A percentile compares a stretch with the other conserved stretches of the same genome.
Conservation (phyloP, 768 basidiomycete species). For the Russula foetens region DNA sequence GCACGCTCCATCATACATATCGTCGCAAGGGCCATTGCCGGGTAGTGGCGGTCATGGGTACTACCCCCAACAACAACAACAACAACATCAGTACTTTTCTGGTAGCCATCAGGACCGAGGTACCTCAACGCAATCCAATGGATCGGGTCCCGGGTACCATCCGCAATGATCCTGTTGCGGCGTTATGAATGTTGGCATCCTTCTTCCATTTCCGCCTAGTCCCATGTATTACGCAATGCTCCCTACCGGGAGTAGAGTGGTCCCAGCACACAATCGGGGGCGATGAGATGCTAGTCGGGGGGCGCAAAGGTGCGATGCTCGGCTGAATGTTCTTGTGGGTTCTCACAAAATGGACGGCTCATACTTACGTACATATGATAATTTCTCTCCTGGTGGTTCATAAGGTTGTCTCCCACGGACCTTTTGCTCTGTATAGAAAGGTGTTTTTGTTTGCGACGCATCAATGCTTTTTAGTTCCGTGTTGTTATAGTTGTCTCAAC, state of each 20-base stretch:
- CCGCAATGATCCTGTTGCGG: constrained; percentile 24
- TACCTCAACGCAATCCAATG: constrained; percentile 26
- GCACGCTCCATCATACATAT: constrained; percentile 5
- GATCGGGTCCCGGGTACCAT: constrained; percentile 28
- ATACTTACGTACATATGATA: constrained; percentile 14
- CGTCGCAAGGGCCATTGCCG: constrained; percentile 9
- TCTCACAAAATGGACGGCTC: constrained; percentile 11
- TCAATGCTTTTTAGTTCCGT: constrained; percentile 9
- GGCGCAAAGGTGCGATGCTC: constrained; percentile 13
- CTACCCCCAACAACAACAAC: constrained; percentile 17
- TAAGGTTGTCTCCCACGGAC: constrained; percentile 12
- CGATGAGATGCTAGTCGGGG: constrained; percentile 15
- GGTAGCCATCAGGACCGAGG: constrained; percentile 13
- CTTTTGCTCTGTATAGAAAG: constrained; percentile 15
- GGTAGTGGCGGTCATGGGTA: constrained; percentile 13
- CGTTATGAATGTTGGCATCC: constrained; percentile 10
- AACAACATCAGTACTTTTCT: constrained; percentile 14
- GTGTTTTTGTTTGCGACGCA: constrained; percentile 8
- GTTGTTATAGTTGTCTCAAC: constrained; percentile 10
- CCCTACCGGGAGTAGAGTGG: constrained; percentile 16
- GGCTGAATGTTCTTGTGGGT: constrained; percentile 3
- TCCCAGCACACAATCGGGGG: constrained; percentile 11
- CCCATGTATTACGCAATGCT: constrained; percentile 14
- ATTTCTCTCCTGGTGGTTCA: constrained; percentile 2
- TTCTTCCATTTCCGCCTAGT: constrained; percentile 16